phyloP scores from a whole-genome alignment of 1,139 yeast genomes.

The Martiniozyma asiatica region DNA sequence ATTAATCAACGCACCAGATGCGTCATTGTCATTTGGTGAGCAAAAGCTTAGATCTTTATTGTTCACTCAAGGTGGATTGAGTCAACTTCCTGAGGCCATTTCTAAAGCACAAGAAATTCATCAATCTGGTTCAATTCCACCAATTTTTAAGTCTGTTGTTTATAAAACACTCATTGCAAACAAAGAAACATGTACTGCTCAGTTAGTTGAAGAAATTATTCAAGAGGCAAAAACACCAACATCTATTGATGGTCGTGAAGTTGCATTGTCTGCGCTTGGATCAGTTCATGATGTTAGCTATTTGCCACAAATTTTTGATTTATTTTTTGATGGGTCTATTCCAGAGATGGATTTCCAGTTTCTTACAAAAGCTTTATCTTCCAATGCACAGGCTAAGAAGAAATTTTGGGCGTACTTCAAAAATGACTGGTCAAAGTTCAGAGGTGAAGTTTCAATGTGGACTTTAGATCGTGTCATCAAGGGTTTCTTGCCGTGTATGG shows the following conservation, averaged over 20 bases:
- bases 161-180: conserved; percentile 39
- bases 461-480: conserved; percentile 49
- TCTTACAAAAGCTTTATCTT: conserved; percentile 39
- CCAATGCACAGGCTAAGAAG: conserved; percentile 37
- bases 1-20: no score
- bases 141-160: conserved; percentile 44
- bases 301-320: conserved; percentile 28
- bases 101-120: conserved; percentile 34
- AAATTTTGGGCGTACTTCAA: conserved; percentile 46
- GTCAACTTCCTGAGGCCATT: conserved; percentile 38
- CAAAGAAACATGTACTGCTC: conserved; percentile 27
- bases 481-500: conserved; percentile 26
- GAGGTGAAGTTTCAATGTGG: conserved; percentile 19
- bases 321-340: conserved; percentile 31
- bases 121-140: conserved; percentile 30
- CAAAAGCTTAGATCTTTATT: conserved; percentile 41
- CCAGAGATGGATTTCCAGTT: conserved; percentile 69
- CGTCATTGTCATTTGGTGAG: conserved; percentile 30
- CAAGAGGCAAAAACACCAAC: conserved; percentile 31
- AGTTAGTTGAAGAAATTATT: conserved; percentile 35
- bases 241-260: conserved; percentile 56
- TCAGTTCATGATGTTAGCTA: conserved; percentile 29
- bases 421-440: conserved; percentile 27
- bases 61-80: conserved; percentile 39
- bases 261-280: conserved; percentile 53